These are phyloP conservation scores for Coemansia sp. DNA, from an alignment of 192 early-diverging fungal species.

Conservation along the genomic window DNA sequence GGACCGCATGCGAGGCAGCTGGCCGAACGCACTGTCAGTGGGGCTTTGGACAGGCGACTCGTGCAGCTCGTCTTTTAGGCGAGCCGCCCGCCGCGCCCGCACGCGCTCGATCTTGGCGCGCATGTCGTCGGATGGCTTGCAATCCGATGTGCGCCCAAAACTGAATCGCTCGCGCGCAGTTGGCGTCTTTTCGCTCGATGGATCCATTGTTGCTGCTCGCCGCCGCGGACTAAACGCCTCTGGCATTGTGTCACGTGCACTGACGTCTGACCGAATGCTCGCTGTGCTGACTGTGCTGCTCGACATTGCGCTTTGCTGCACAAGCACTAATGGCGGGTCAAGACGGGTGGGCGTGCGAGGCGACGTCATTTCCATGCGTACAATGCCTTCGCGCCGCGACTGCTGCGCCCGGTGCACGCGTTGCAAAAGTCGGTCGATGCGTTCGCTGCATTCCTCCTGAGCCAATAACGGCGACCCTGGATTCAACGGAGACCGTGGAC, in stretches of 20 bases:
- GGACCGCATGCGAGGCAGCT: conserved; percentile 4
- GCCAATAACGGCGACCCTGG: conserved; percentile 8
- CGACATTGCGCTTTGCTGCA: not conserved
- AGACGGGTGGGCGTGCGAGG: conserved; percentile 31
- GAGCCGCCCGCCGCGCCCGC: conserved; percentile 32
- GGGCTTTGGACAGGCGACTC: too few relatives aligned
- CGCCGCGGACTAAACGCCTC: conserved; percentile 17
- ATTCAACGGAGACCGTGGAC: too few relatives aligned
- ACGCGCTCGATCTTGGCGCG: conserved; percentile 18
- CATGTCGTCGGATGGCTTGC: conserved; percentile 4
- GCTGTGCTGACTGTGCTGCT: conserved; percentile 30
- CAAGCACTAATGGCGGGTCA: conserved; percentile 8
- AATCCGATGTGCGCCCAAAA: not conserved
- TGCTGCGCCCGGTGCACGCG: conserved; percentile 25
- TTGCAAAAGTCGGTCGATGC: conserved; percentile 36
- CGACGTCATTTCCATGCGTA: conserved; percentile 6
- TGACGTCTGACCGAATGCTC: conserved; percentile 7
- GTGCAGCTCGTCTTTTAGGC: conserved; percentile 14
- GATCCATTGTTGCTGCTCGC: conserved; percentile 25
- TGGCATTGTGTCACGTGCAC: not conserved
- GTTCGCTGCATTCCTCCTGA: conserved; percentile 29
- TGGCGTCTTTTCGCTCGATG: not conserved
- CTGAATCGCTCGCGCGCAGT: not conserved
- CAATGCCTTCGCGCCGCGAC: conserved; percentile 7
- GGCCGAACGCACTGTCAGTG: not conserved